Evolutionary conservation across 192 early-diverging fungal species (phyloP).

Genomic region (Rhizophlyctis rosea): DNA sequence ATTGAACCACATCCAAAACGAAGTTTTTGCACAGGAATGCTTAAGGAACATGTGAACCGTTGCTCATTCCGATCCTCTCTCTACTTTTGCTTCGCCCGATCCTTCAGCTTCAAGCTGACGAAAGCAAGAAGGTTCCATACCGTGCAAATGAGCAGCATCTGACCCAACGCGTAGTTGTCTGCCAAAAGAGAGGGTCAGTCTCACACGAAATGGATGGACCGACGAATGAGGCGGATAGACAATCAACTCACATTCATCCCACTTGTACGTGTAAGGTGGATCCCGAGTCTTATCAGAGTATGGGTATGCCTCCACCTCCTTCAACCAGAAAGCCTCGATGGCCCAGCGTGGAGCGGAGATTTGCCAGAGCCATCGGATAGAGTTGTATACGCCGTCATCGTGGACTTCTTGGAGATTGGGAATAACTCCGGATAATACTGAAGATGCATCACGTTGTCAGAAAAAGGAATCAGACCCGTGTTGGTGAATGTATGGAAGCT

Average conservation of each 20-base stretch:
- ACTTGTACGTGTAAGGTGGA: conserved; percentile 39
- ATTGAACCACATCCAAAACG: no score
- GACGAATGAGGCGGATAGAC: no score
- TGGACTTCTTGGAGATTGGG: conserved; percentile 48
- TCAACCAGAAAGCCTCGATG: conserved; percentile 58
- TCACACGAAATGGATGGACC: no score
- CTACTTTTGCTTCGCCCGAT: conserved; percentile 55
- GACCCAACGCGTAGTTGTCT: conserved; percentile 38
- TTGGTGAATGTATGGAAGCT: no score
- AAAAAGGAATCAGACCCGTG: no score
- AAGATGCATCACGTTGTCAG: no score
- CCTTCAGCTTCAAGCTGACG: conserved; percentile 49
- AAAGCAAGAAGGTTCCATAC: conserved; percentile 56
- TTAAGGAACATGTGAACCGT: no score
- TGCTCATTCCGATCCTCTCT: no score
- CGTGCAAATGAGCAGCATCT: conserved; percentile 41
- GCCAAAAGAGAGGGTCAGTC: no score
- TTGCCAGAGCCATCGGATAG: conserved; percentile 52
- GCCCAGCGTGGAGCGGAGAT: conserved; percentile 61
- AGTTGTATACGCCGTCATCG: conserved; percentile 15
- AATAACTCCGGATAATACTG: conserved; percentile 50
- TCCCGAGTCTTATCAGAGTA: conserved; percentile 4
- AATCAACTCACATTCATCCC: conserved; percentile 29
- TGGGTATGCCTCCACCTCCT: conserved; percentile 32
- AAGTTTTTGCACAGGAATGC: no score